Conservation (phyloP, 2,329 filamentous ascomycete species). For the Colletotrichum endophyticum region DNA sequence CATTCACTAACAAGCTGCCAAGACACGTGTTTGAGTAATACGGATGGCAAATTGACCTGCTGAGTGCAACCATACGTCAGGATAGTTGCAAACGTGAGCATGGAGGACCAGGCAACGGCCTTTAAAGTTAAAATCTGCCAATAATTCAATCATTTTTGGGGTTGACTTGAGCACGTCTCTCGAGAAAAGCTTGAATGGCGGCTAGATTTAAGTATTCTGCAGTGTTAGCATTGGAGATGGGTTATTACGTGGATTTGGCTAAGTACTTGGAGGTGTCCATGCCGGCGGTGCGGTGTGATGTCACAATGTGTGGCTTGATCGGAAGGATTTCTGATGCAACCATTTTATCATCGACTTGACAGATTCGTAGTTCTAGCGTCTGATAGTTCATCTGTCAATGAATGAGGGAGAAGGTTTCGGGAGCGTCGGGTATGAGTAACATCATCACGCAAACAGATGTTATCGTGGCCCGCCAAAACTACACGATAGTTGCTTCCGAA, state of each 20-base stretch:
- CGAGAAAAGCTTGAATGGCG: not conserved
- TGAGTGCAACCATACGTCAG: not conserved
- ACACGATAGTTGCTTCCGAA: not conserved
- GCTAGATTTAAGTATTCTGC: not conserved
- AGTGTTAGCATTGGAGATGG: not conserved
- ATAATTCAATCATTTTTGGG: not conserved
- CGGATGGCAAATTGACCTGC: not conserved
- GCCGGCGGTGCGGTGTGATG: not conserved
- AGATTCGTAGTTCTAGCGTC: not conserved
- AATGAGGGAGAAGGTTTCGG: not conserved
- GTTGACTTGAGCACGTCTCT: not conserved
- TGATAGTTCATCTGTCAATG: rapidly evolving
- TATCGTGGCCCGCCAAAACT: not conserved
- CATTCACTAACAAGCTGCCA: not conserved
- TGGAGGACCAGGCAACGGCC: not conserved
- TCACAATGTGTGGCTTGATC: not conserved
- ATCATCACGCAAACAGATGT: not conserved
- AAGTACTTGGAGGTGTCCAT: not conserved
- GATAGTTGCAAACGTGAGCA: not conserved
- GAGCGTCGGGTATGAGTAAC: not conserved
- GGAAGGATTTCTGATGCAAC: not conserved
- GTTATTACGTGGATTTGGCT: not conserved
- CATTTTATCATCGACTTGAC: not conserved
- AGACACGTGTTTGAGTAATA: not conserved
- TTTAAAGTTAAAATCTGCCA: not conserved